Percentiles rank a stretch among this genome's conserved stretches.
Conservation (phyloP, 192 early-diverging fungal genomes). For the Ambispora gerdemannii region DNA sequence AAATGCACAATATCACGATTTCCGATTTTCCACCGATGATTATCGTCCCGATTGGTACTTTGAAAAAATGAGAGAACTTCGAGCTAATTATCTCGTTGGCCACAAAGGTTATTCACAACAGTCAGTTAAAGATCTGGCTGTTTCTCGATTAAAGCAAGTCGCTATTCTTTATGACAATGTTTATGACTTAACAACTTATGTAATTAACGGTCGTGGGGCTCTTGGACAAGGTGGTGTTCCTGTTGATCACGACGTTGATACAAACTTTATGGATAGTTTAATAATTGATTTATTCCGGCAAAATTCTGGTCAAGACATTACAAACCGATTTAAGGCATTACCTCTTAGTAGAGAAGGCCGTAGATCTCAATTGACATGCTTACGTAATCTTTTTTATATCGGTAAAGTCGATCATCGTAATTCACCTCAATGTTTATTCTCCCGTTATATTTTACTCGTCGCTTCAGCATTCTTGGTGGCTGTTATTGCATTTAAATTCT, state of each 20-base stretch:
- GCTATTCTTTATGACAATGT: slow-evolving; percentile 69
- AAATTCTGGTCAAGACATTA: slow-evolving; percentile 64
- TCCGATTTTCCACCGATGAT: slow-evolving; percentile 59
- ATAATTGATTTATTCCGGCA: slow-evolving; percentile 65
- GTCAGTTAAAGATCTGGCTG: slow-evolving; percentile 55
- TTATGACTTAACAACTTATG: slow-evolving; percentile 71
- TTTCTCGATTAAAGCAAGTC: slow-evolving; percentile 49
- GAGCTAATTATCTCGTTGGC: slow-evolving; percentile 62
- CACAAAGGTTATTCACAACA: slow-evolving; percentile 61
- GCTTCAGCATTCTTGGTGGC: slow-evolving; percentile 76
- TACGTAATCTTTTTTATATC: slow-evolving; percentile 81
- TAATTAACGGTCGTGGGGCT: slow-evolving; percentile 49
- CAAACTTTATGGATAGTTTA: slow-evolving; percentile 56
- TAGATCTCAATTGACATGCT: slow-evolving; percentile 62
- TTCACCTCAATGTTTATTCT: slow-evolving; percentile 70
- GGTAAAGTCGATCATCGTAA: slow-evolving; percentile 85
- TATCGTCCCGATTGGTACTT: slow-evolving; percentile 68
- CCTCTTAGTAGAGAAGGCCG: slow-evolving; percentile 45
- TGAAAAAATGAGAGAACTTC: slow-evolving; percentile 55
- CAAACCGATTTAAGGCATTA: slow-evolving; percentile 53
- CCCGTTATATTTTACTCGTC: slow-evolving; percentile 82
- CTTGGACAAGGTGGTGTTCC: slow-evolving; percentile 42
- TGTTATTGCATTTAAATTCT: slow-evolving; percentile 90
- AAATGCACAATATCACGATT: slow-evolving; percentile 66
- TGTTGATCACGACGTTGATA: slow-evolving; percentile 42